Base-by-base conservation (phyloP, 192 early-diverging fungal species). In the Pilobolus umbonatus region DNA sequence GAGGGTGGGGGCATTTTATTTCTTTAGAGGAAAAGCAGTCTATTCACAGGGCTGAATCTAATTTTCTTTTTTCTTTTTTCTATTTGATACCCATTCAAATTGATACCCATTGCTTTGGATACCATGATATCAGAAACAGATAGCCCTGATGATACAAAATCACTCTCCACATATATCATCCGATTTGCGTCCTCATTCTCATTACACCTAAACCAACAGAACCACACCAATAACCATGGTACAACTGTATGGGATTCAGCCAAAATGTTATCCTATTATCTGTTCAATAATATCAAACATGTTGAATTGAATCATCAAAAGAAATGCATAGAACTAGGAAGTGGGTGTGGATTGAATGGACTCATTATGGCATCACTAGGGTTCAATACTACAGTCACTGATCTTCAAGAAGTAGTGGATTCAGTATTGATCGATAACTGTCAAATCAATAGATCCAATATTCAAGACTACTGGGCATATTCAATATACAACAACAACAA, bases 201-300 rank as follows among this genome's bases (percentile, higher is more conserved):
- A 30, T 39, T 69, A 14, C 28, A 40, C 15, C 42, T 69, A 19
- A 55, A 32, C 0, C 68, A 69, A 46, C 52, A 64, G 38, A 65
- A 64, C 40, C 32, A 64, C 21, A 60, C 62, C 10, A 49, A 60
- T 30, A 65, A 65, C 24, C 68, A 69, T 42, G 68, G 68, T 9
- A 69, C 68, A 52, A 69, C 68, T 4, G 63, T 69, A 10, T 69
- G 68, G 68, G 57, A 69, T 21, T 65, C 62, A 17, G 50, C 56
- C 3, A 58, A 45, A 2, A 29, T 65, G 14, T 25, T 64, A 17
- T 49, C 68, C 1, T 54, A 47, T 30, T 69, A 64, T 19, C 29
- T 69, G 11, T 25, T 47, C 12, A 53, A 67, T 25, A 54, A 22
- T 3, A 15, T 55, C 19, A 60, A 60, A 51, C 38, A 34, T 14